phyloP scores from a whole-genome alignment of 1,284 basidiomycete genomes.

The Cryptococcus amylolentus region DNA sequence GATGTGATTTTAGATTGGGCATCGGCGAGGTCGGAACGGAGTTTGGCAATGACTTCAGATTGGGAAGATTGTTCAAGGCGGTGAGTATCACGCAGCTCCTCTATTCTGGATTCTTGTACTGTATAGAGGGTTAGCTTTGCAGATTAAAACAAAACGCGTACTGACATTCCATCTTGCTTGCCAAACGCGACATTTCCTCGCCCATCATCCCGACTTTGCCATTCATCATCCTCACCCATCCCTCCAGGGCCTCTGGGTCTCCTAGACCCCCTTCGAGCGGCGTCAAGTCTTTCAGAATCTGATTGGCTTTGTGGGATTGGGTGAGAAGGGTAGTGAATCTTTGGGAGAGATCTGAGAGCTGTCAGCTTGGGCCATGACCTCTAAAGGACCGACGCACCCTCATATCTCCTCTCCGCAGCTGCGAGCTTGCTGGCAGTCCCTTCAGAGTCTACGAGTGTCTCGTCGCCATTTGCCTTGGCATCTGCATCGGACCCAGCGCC shows the following conservation, averaged over 20 bases:
- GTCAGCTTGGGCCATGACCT: not conserved
- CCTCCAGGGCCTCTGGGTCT: conserved; percentile 64
- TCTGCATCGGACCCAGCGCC: not conserved
- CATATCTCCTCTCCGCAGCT: conserved; percentile 31
- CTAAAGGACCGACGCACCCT: not conserved
- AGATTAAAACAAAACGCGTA: conserved; percentile 2
- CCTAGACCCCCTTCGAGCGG: conserved; percentile 62
- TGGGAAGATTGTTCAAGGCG: conserved; percentile 71
- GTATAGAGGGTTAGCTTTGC: conserved; percentile 1
- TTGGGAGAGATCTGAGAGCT: conserved; percentile 28
- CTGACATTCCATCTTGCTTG: conserved; percentile 67
- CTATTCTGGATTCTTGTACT: conserved; percentile 79
- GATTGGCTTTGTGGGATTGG: conserved; percentile 58
- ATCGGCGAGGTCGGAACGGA: conserved; percentile 66
- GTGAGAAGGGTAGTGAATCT: conserved; percentile 31
- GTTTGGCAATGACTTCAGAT: conserved; percentile 64
- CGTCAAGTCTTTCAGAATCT: conserved; percentile 66
- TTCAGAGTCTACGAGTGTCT: not conserved
- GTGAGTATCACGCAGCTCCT: conserved; percentile 78
- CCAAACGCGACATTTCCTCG: conserved; percentile 66
- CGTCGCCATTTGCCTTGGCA: not conserved
- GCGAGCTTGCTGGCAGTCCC: conserved; percentile 11
- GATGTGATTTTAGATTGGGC: conserved; percentile 59
- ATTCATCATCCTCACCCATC: conserved; percentile 66
- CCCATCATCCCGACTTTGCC: conserved; percentile 64